Percentiles rank a stretch among this genome's conserved stretches.
Evolutionary conservation across 345 rosid genomes (phyloP).

Genomic region (Populus tremula): DNA sequence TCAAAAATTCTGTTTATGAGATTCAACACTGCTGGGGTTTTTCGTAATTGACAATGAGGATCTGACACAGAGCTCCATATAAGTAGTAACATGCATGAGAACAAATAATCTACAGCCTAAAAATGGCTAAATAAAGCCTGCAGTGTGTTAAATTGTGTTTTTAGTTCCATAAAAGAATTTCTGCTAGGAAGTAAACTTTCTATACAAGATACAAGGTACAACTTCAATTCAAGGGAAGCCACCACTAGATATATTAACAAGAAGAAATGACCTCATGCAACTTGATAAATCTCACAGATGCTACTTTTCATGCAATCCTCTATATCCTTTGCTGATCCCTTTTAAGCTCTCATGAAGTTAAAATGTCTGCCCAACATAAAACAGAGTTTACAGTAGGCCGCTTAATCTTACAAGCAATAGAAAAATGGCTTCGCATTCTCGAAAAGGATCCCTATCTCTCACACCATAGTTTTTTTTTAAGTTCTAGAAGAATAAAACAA

Average conservation of each 20-base stretch:
- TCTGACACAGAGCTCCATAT: not conserved
- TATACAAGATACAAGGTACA: not conserved
- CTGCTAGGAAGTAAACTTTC: not conserved
- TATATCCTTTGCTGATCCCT: not conserved
- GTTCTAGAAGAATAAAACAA: not conserved
- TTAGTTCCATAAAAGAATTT: not conserved
- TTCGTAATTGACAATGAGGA: not conserved
- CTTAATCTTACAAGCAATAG: not conserved
- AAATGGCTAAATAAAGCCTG: slow-evolving; percentile 10
- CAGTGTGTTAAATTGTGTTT: slow-evolving; percentile 1
- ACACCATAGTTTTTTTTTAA: not conserved
- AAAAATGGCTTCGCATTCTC: not conserved
- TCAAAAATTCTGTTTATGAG: not conserved
- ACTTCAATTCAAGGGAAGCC: not conserved
- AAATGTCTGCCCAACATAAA: not conserved
- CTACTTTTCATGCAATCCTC: not conserved
- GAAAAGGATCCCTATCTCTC: not conserved
- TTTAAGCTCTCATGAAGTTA: not conserved
- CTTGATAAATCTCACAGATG: not conserved
- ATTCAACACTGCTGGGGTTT: not conserved
- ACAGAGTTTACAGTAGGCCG: not conserved
- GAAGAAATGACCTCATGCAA: not conserved
- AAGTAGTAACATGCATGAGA: not conserved
- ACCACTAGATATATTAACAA: not conserved
- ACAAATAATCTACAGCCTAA: slow-evolving; percentile 4